Conservation (phyloP, 1,284 basidiomycete genomes). For the Tilletia setariae region DNA sequence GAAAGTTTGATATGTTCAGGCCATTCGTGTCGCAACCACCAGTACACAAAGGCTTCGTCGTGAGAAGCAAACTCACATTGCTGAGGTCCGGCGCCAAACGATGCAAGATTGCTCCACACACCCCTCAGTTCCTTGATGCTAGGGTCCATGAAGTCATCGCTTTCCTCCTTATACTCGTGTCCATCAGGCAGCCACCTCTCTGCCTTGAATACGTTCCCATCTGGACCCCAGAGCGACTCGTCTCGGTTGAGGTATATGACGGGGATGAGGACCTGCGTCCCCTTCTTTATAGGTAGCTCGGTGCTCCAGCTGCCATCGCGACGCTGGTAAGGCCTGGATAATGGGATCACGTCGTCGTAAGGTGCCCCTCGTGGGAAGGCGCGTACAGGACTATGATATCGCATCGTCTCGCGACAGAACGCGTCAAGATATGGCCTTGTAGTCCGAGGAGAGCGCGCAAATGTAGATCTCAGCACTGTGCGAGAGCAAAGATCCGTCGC, state of each 20-base stretch:
- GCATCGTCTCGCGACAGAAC: slow-evolving; percentile 8
- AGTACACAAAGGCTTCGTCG: too few relatives aligned
- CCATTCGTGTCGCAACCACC: neutral
- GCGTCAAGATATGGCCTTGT: slow-evolving; percentile 12
- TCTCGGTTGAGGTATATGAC: neutral
- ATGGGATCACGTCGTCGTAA: slow-evolving; percentile 6
- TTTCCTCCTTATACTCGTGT: neutral
- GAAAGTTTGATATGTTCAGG: neutral
- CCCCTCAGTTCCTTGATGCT: neutral
- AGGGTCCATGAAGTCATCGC: neutral
- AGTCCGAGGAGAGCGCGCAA: neutral
- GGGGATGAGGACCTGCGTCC: neutral
- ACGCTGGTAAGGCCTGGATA: neutral
- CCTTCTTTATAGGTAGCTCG: slow-evolving; percentile 2
- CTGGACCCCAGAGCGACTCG: slow-evolving; percentile 1
- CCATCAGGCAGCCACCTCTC: slow-evolving; percentile 4
- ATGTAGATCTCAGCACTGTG: neutral
- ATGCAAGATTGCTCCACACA: neutral
- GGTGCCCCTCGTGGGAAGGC: neutral
- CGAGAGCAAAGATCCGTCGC: neutral
- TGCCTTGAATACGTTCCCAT: neutral
- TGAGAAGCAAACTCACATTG: neutral
- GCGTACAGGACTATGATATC: neutral
- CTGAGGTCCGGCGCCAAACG: slow-evolving; percentile 4
- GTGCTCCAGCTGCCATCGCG: neutral